A percentile compares a stretch with the other conserved stretches of the same genome.
These are phyloP conservation scores for Wickerhamomyces queroliae DNA, from an alignment of 805 yeast species.

Conservation along the genomic window DNA sequence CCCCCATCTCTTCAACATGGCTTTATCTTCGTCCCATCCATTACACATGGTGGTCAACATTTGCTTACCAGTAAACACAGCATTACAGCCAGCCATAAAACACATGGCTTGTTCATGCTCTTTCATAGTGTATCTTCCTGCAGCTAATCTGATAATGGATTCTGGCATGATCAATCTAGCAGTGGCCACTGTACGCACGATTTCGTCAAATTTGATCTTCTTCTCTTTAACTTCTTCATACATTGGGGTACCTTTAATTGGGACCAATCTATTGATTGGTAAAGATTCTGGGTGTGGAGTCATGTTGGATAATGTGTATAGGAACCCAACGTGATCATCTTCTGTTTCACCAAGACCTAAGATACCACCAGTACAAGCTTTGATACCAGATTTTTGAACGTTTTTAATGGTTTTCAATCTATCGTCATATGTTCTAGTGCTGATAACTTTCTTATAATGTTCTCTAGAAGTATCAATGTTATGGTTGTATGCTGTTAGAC, in stretches of 20 bases:
- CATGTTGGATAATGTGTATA: slow-evolving; percentile 63
- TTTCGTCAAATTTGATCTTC: slow-evolving; percentile 51
- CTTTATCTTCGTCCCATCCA: slow-evolving; percentile 79
- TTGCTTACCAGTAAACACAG: slow-evolving; percentile 74
- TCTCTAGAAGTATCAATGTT: slow-evolving; percentile 77
- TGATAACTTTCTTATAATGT: slow-evolving; percentile 65
- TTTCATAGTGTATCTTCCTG: slow-evolving; percentile 78
- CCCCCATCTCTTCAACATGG: slow-evolving; percentile 68
- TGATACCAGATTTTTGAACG: slow-evolving; percentile 58
- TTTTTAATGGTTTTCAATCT: slow-evolving; percentile 60
- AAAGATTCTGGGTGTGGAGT: slow-evolving; percentile 72
- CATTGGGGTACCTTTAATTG: slow-evolving; percentile 76
- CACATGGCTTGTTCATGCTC: slow-evolving; percentile 71
- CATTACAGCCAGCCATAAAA: slow-evolving; percentile 74
- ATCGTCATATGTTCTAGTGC: slow-evolving; percentile 69
- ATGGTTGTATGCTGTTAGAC: slow-evolving; percentile 78
- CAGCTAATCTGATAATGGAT: slow-evolving; percentile 68
- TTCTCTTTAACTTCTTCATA: slow-evolving; percentile 44
- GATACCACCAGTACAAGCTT: slow-evolving; percentile 77
- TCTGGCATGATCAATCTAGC: slow-evolving; percentile 73
- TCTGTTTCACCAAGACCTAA: slow-evolving; percentile 72
- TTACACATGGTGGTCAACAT: slow-evolving; percentile 81
- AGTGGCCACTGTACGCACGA: slow-evolving; percentile 67
- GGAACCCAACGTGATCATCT: slow-evolving; percentile 64
- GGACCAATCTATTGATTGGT: slow-evolving; percentile 76